Conservation (phyloP, 2,329 filamentous ascomycete species). For the Beauveria brongniartii region DNA sequence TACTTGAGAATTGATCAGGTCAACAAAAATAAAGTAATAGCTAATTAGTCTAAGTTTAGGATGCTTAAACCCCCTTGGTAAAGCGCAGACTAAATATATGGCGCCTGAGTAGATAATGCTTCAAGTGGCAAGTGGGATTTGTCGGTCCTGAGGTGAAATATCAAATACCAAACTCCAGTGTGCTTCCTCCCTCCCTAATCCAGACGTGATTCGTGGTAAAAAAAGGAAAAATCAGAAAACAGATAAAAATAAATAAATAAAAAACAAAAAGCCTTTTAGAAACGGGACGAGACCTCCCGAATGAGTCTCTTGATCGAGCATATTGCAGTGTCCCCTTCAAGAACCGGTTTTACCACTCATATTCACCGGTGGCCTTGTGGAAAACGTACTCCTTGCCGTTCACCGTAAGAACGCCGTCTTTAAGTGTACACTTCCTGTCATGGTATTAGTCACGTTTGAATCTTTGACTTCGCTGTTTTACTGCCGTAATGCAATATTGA, state of each 20-base stretch:
- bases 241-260: neutral
- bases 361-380: slow-evolving; percentile 94
- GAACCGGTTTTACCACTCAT: slow-evolving; percentile 70
- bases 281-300: neutral
- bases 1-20: too few relatives aligned
- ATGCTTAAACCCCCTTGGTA: too few relatives aligned
- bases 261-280: neutral
- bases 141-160: neutral
- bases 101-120: too few relatives aligned
- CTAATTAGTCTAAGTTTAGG: too few relatives aligned
- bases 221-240: neutral
- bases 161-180: neutral
- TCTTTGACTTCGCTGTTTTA: too few relatives aligned
- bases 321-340: neutral
- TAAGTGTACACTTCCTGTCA: slow-evolving; percentile 87
- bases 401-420: slow-evolving; percentile 90
- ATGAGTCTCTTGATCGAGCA: neutral
- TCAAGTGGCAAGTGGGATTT: neutral
- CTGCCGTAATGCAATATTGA: neutral
- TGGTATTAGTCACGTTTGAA: neutral
- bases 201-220: neutral
- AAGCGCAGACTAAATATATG: too few relatives aligned
- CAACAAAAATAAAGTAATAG: too few relatives aligned
- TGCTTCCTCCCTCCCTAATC: neutral
- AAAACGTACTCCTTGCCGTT: slow-evolving; percentile 96